phyloP scores from a whole-genome alignment of 2,329 filamentous ascomycete genomes.

The Coniochaeta sp. region DNA sequence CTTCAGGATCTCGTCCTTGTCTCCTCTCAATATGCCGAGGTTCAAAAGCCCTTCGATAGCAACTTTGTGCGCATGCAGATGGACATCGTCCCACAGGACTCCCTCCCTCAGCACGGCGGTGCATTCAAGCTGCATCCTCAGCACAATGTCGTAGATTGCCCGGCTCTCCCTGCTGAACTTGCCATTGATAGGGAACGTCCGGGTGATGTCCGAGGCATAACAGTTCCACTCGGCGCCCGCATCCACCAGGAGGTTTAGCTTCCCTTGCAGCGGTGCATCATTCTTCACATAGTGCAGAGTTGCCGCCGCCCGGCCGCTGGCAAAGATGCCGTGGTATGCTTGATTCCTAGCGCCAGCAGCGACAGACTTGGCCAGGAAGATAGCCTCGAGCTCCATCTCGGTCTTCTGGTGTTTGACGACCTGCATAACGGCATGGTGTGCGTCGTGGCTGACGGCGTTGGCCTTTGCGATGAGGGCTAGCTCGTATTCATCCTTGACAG shows the following conservation, averaged over 20 bases:
- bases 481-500: slow-evolving; percentile 69
- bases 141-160: slow-evolving; percentile 74
- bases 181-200: slow-evolving; percentile 76
- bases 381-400: slow-evolving; percentile 75
- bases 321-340: slow-evolving; percentile 83
- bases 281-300: slow-evolving; percentile 87
- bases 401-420: slow-evolving; percentile 58
- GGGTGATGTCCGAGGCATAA: slow-evolving; percentile 69
- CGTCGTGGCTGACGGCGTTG: slow-evolving; percentile 61
- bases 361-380: slow-evolving; percentile 72
- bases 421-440: slow-evolving; percentile 56
- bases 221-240: slow-evolving; percentile 71
- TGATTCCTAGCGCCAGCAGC: slow-evolving; percentile 71
- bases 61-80: slow-evolving; percentile 70
- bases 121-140: slow-evolving; percentile 77
- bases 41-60: slow-evolving; percentile 72
- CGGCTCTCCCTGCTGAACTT: slow-evolving; percentile 63
- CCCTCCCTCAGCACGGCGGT: slow-evolving; percentile 67
- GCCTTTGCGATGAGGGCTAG: slow-evolving; percentile 66
- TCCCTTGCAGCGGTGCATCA: slow-evolving; percentile 58
- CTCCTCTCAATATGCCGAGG: slow-evolving; percentile 66
- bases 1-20: slow-evolving; percentile 66
- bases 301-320: slow-evolving; percentile 70
- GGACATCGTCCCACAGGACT: slow-evolving; percentile 73
- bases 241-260: slow-evolving; percentile 77